These are phyloP conservation scores for Rutstroemia sp. DNA, from an alignment of 2,329 filamentous ascomycete genomes.

Conservation along the genomic window DNA sequence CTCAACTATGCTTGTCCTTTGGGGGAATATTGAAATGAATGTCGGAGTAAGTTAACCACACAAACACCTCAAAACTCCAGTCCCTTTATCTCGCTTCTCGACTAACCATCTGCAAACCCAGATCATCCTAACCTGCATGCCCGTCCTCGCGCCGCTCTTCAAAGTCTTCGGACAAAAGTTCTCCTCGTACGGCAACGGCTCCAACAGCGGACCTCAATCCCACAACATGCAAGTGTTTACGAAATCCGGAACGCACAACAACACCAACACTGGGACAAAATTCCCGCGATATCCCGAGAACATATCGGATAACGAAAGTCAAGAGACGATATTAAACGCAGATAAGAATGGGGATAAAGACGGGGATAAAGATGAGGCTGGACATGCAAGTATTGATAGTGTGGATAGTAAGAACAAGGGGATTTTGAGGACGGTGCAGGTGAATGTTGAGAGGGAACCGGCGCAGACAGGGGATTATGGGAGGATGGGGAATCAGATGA, in stretches of 20 bases:
- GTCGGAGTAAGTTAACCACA: not conserved
- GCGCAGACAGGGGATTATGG: not conserved
- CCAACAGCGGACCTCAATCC: not conserved
- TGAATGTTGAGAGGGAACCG: not conserved
- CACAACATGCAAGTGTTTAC: slow-evolving; percentile 1
- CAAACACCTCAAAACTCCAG: no score
- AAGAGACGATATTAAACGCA: not conserved
- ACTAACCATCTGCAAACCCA: not conserved
- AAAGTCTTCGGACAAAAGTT: slow-evolving; percentile 1
- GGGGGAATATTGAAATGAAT: slow-evolving; percentile 5
- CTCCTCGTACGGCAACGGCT: not conserved
- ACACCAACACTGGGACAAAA: not conserved
- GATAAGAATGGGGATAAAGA: not conserved
- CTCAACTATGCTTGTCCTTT: slow-evolving; percentile 1
- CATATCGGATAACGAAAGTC: not conserved
- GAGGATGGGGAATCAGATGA: not conserved
- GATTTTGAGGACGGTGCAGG: not conserved
- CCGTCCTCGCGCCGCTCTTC: slow-evolving; percentile 13
- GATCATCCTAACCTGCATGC: slow-evolving; percentile 16
- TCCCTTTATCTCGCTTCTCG: not conserved
- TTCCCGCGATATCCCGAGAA: not conserved
- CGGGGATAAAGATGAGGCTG: not conserved
- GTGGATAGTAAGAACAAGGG: not conserved
- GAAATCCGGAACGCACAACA: not conserved
- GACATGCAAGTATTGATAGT: not conserved